Base-by-base conservation (phyloP, 495 filamentous ascomycete genomes). In the Aspergillus bertholletiae region DNA sequence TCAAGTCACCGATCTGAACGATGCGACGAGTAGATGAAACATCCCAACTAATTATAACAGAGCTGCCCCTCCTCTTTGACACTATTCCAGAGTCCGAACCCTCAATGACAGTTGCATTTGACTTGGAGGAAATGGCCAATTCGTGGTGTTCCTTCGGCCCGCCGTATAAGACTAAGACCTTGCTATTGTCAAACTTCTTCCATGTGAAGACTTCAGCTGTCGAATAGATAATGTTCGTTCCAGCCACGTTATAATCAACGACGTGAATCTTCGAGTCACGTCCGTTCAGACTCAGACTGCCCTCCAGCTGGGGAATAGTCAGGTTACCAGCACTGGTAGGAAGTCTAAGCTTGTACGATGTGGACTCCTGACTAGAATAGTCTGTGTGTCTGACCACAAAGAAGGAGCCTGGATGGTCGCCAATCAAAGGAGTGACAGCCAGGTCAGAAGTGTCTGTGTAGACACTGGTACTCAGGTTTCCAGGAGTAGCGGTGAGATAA, bases 201-300 rank as follows among this genome's bases (percentile, higher is more conserved):
- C 83, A 86, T 1, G 86, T 89, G 51, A 89, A 89, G 24, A 90
- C 77, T 53, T 94, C 88, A 0, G 84, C 86, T 5, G 88, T 86
- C 0, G 86, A 90, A 70, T 92, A 92, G 5, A 90, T 68, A 18
- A 93, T 64, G 8, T 75, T 84, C 0, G 73, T 74, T n/a, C 80
- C 80, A 0, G 79, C 78, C 48, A 93, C 70, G 46, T 83, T 70
- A 59, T 90, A 92, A 63, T 94, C 87, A 9, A 84, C 85, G 18
- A 92, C 83, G 60, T 88, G 82, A 49, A 87, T 75, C 65, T 91
- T 90, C 0, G 86, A 88, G 62, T 94, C 89, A 46, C 88, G 80
- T 0, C 88, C 88, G 58, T 81, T 80, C 3, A 93, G 73, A 2
- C 79, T 84, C 8, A 93, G 72, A 0, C 68, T 75, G 12, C 80